Evolutionary conservation across 2,329 filamentous ascomycete genomes (phyloP), one percentile per base, ranked within the genome.

Genomic region (Ascochyta rabiei): DNA sequence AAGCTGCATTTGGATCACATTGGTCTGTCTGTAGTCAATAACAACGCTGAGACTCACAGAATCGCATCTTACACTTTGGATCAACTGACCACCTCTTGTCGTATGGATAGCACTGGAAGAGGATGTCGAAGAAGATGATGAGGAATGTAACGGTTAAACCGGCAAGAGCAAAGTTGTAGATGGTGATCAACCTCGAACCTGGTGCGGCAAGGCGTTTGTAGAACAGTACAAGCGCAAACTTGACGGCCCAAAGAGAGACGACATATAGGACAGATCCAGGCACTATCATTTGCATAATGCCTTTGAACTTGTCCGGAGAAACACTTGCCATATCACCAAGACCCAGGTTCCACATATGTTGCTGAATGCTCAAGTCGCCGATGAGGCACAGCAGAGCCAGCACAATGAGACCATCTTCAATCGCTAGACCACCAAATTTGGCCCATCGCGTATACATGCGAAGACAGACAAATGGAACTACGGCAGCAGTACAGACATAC

Each of bases 251-350:
- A 5, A 78, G 53, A 2, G 76, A 77, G 2, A 75, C 62, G 0
- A 78, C 74, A 40, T 78, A 78, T 2, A 78, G 69, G 2, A 73
- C 67, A 1, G 76, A 77, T 13, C 76, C 76, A 1, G 76, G 76
- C 0, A 77, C 65, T 26, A 77, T 77, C 70, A 77, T 76, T 37
- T 69, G 59, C 56, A 63, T 60, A 53, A 67, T 68, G 16, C 59
- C 56, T 41, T 65, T 60, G 34, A 69, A 49, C 13, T 69, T 53
- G 10, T 59, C 60, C 6, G 48, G 60, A 2, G 53, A 62, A 4
- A 62, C 48, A 2, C 34, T 50, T 1, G 59, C 48, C 57, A 66
- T 63, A 39, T 70, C 51, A 21, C 62, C 62, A 15, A 66, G 57
- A 30, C 71, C 71, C n/a, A 68, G 51, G 30, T 69, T 62, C 68